Evolutionary conservation across 2,329 filamentous ascomycete species (phyloP), one percentile per base, ranked within the genome.

Genomic region (Pestalotiopsis sp.): DNA sequence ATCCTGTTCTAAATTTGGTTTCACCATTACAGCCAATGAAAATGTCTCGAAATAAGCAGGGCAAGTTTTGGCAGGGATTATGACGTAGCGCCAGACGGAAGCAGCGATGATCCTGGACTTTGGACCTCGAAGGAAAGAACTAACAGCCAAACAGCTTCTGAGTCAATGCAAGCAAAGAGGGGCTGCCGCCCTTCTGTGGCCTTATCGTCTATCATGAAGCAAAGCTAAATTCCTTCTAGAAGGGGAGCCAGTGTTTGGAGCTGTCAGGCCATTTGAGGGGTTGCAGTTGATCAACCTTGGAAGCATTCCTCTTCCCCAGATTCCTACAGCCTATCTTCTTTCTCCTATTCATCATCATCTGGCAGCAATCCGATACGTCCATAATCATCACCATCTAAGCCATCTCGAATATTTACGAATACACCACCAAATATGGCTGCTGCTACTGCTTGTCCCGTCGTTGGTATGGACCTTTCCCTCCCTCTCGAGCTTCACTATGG

Each of bases 391-490:
- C 4, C 23, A 36, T 62, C 36, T 11, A 62, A 3, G 9, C 14
- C 14, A 41, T 23, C 9, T 36, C 12, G 6, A 27, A 13, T 12
- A 36, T 11, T 36, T 36, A 2, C n/a, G n/a, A 36, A 62, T 20
- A 9, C 59, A 62, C 27, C 3, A 27, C 6, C 3, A 38, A 64
- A 23, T 13, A 64, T 64, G 61, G 61, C 61, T 25, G 38, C 61
- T 25, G 61, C 38, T 13, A 20, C 61, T 38, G 61, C 39, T 27
- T 64, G 61, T 64, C 61, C 61, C 61, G 61, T 64, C 20, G 61
- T 64, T 64, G 61, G 61, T 64, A 64, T 9, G 20, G 25, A 52
- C 7, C 23, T 25, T 17, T 12, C 12, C 14, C n/a, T 45, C 31
- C 4, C 1, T 17, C 23, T 41, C 27, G 4, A 12, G n/a, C n/a